Evolutionary conservation across 495 filamentous ascomycete species (phyloP), one percentile per base, ranked within the genome.

Genomic region (Trichoderma orchidacearum): DNA sequence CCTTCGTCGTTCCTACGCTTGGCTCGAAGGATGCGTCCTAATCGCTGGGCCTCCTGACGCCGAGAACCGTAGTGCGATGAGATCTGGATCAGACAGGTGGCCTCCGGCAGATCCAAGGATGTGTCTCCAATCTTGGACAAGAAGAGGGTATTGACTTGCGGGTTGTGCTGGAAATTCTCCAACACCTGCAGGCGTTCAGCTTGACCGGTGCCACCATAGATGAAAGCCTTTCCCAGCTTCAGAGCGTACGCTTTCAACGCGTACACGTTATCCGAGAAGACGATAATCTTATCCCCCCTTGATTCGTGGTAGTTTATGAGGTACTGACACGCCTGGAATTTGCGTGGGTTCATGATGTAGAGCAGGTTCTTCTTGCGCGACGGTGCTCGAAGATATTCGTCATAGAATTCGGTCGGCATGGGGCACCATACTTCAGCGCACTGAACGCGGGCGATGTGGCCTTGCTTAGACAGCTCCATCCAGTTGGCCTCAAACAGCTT

Each of bases 361-460:
- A 97, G 77, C 5, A 96, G 79, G 31, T 83, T 82, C 56, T 85
- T 75, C 63, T 73, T 68, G 30, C 72, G 72, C 13, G 67, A 64
- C 60, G 65, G 68, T 32, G 72, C 68, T 1, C 66, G 62, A 57
- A 97, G 83, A 71, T 96, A 98, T 63, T 96, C 90, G 18, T 86
- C 83, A 68, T 97, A 96, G 72, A 98, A 98, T 64, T 98, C 93
- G 5, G 90, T 89, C 0, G 93, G 95, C 93, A 98, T 98, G 8
- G 91, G 92, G 67, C 93, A 98, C 93, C 93, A 98, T 28, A 98
- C 93, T 66, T 98, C 93, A 48, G 93, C 93, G 70, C 93, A 98
- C 63, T 98, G 93, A 1, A 98, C 93, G 62, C 89, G 89, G 38
- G 93, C 93, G 64, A 98, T 98, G 66, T 97, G 93, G 13, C 93